Conservation (phyloP, 108 stramenopile genomes). For the Pseudonitzschia delicatissima region DNA sequence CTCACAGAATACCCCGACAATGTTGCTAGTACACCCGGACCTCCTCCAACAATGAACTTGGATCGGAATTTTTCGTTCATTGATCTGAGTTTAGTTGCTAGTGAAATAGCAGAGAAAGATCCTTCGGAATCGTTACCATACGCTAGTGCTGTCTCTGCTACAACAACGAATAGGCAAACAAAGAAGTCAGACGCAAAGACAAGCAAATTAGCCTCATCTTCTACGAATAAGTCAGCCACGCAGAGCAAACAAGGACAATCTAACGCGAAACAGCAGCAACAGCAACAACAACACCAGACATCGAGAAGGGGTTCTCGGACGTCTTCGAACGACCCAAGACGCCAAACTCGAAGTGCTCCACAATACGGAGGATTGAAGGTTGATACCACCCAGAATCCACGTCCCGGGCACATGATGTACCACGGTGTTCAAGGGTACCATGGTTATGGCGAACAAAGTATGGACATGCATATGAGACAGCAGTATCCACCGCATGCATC, state of each 20-base stretch:
- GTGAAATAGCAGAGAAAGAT: slow-evolving; percentile 36
- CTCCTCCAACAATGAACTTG: slow-evolving; percentile 65
- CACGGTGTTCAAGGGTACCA: slow-evolving; percentile 21
- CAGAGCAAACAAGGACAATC: not conserved
- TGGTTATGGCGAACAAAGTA: slow-evolving; percentile 20
- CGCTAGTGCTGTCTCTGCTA: not conserved
- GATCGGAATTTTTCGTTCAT: slow-evolving; percentile 71
- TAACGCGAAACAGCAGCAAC: not conserved
- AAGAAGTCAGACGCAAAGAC: slow-evolving; percentile 4
- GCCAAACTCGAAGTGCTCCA: not conserved
- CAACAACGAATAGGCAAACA: slow-evolving; percentile 6
- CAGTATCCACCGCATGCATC: slow-evolving; percentile 7
- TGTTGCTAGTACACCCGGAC: slow-evolving; percentile 74
- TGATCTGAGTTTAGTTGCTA: slow-evolving; percentile 63
- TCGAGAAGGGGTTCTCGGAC: not conserved
- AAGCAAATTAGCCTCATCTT: not conserved
- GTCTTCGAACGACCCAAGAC: not conserved
- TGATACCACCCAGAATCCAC: slow-evolving; percentile 13
- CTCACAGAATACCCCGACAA: slow-evolving; percentile 70
- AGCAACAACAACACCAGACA: not conserved
- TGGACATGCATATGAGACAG: slow-evolving; percentile 19
- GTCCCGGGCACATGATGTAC: slow-evolving; percentile 15
- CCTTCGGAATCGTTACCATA: not conserved
- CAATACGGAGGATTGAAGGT: slow-evolving; percentile 16
- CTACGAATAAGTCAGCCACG: not conserved